These are phyloP conservation scores for Lindgomyces ingoldianus DNA, from an alignment of 495 filamentous ascomycete genomes.

Conservation along the genomic window DNA sequence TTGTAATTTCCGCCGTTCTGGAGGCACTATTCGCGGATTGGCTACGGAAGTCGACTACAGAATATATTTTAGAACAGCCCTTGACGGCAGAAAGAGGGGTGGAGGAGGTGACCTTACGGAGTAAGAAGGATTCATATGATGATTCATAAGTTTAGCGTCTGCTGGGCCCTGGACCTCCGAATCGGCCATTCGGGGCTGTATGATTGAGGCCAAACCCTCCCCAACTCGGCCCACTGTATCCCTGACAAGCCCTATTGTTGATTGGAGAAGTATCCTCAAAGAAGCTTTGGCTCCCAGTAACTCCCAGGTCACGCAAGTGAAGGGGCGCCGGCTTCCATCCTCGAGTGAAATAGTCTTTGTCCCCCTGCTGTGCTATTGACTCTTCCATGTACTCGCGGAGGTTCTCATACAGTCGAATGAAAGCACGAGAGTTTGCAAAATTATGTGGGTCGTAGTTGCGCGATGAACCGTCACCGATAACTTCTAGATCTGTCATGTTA, in stretches of 20 bases:
- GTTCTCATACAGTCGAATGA: constrained; percentile 27
- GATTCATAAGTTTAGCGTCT: not conserved
- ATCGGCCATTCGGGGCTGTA: not conserved
- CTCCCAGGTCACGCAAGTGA: not conserved
- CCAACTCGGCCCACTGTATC: not conserved
- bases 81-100: too few relatives aligned
- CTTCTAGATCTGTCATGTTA: not conserved
- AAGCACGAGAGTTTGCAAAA: constrained; percentile 12
- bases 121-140: not conserved
- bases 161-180: not conserved
- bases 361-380: not conserved
- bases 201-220: not conserved
- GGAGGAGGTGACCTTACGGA: too few relatives aligned
- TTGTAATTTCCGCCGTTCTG: too few relatives aligned
- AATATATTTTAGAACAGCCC: too few relatives aligned
- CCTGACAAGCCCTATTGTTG: not conserved
- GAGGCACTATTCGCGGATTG: too few relatives aligned
- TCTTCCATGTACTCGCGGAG: constrained; percentile 26
- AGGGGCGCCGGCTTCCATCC: constrained; percentile 2
- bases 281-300: not conserved
- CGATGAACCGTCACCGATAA: constrained; percentile 1
- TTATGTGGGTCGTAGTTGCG: not conserved
- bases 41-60: too few relatives aligned
- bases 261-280: not conserved
- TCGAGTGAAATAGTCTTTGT: constrained; percentile 17